Percentiles rank a stretch among this genome's conserved stretches.
Evolutionary conservation across 2,329 filamentous ascomycete genomes (phyloP).

Genomic region (Phyllosticta capitalensis): DNA sequence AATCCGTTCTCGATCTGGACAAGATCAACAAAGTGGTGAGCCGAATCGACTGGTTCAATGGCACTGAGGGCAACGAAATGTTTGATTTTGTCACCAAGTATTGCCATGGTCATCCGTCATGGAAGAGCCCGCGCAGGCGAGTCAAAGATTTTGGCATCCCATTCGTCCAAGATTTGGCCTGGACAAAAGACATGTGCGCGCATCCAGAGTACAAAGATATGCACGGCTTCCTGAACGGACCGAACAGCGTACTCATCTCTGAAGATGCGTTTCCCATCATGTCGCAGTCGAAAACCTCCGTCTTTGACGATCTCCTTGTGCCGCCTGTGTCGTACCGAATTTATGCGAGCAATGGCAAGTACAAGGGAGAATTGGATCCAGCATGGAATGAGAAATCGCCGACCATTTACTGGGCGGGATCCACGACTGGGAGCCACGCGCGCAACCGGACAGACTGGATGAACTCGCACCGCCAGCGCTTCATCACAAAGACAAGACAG

Average conservation of each 20-base stretch:
- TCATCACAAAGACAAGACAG: constrained; percentile 29
- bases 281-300: constrained; percentile 36
- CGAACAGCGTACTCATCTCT: constrained; percentile 34
- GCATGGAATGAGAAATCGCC: constrained; percentile 42
- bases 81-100: not conserved
- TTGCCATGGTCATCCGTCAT: constrained; percentile 7
- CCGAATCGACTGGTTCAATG: not conserved
- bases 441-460: constrained; percentile 26
- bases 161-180: constrained; percentile 25
- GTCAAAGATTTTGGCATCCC: constrained; percentile 7
- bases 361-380: constrained; percentile 33
- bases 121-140: not conserved
- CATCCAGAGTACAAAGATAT: not conserved
- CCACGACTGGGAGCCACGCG: constrained; percentile 42
- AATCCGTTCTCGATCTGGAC: not conserved
- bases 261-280: constrained; percentile 38
- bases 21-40: not conserved
- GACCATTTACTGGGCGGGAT: constrained; percentile 49
- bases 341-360: constrained; percentile 22
- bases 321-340: constrained; percentile 38
- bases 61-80: not conserved
- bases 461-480: constrained; percentile 38
- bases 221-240: constrained; percentile 28
- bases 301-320: constrained; percentile 40
- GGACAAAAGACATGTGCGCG: constrained; percentile 31